phyloP scores from a whole-genome alignment of 2,329 filamentous ascomycete genomes.

The Cytospora piceicola region DNA sequence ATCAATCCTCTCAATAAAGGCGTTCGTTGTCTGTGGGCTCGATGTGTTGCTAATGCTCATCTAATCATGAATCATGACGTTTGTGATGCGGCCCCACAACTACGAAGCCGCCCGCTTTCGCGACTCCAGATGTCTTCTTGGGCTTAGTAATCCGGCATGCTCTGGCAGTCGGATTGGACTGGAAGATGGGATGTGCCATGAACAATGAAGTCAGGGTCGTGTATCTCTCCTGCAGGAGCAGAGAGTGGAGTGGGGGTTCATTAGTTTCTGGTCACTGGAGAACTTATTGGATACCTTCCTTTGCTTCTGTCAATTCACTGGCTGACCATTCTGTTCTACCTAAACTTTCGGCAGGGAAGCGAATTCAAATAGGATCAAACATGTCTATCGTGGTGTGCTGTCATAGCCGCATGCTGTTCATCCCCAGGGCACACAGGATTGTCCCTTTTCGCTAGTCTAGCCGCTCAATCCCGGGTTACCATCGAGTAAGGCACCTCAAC shows the following conservation, averaged over 20 bases:
- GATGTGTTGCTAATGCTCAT: constrained; percentile 28
- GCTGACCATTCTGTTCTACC: constrained; percentile 8
- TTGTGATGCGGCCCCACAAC: constrained; percentile 3
- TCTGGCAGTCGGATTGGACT: too few species aligned
- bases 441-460: background rate
- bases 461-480: constrained; percentile 59
- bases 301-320: background rate
- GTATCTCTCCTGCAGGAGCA: background rate
- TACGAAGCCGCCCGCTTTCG: background rate
- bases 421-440: background rate
- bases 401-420: constrained; percentile 3
- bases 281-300: background rate
- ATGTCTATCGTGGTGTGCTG: constrained; percentile 18
- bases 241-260: background rate
- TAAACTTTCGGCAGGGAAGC: background rate
- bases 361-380: background rate
- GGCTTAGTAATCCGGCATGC: constrained; percentile 15
- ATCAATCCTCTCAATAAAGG: background rate
- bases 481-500: constrained; percentile 97
- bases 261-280: background rate
- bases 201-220: too few species aligned
- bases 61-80: constrained; percentile 30
- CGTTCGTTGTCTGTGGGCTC: background rate
- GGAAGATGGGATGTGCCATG: too few species aligned
- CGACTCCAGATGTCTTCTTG: background rate